Evolutionary conservation across 352 stramenopile genomes (phyloP), one percentile per base, ranked within the genome.

Genomic region (Lagenidium giganteum): DNA sequence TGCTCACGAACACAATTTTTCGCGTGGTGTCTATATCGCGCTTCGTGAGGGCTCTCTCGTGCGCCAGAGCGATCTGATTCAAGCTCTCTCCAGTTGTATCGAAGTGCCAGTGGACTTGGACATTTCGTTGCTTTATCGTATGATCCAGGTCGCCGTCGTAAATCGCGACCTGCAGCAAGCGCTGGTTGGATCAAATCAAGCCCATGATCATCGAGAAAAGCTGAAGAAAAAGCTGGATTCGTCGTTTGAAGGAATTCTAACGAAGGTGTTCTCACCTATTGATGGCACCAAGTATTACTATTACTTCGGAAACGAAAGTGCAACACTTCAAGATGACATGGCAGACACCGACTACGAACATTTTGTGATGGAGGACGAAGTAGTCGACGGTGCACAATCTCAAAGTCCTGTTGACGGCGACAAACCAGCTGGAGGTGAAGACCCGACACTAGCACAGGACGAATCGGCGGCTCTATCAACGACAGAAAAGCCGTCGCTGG

Each of bases 1-100:
- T 18, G 78, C 76, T 5, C 78, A 90, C 31, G 76, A 90, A 34
- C 71, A 86, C 42, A 90, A 88, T 33, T 90, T 90, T 47, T 86
- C 78, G 34, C 68, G 77, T 29, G 78, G 75, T 31, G 78, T 90
- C 26, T 87, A 90, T 38, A 75, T 85, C 34, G 67, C 76, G 14
- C 44, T 90, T 8, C 67, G 78, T 30, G 69, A 84, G 55, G 74
- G 71, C 26, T 70, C 58, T 16, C 34, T 66, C 8, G 67, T 90
- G 1, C 70, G 88, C 40, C 75, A 82, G 22, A 87, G 72, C 35
- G 78, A 90, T 59, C 59, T 90, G 59, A 54, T 87, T 20, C 77
- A 87, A 44, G 77, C 77, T 14, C 54, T 90, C 24, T 87, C 72
- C 23, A 87, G 72, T 38, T 90, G 77, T 41, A 57, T 84, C 21